Conservation (phyloP, 2,329 filamentous ascomycete species). For the Colletotrichum melonis region DNA sequence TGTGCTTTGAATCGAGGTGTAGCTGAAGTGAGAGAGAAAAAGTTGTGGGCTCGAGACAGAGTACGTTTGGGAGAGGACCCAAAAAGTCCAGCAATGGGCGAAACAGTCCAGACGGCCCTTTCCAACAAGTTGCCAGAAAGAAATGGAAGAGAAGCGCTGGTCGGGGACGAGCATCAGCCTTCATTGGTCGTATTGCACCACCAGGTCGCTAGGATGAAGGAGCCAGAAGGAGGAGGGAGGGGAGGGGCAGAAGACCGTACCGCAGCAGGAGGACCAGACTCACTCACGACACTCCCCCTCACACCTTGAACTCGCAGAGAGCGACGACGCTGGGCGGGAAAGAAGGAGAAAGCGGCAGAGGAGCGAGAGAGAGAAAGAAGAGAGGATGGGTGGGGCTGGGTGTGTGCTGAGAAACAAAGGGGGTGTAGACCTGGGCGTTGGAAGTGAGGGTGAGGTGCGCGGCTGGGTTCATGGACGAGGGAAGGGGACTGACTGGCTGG, state of each 20-base stretch:
- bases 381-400: constrained; percentile 23
- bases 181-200: constrained; percentile 27
- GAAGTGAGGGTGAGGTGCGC: neutral
- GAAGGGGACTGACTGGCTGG: neutral
- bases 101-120: constrained; percentile 32
- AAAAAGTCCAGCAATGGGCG: constrained; percentile 31
- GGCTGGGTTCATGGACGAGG: neutral
- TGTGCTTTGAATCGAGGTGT: constrained; percentile 16
- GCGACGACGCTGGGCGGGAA: neutral
- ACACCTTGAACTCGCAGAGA: constrained; percentile 5
- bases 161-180: constrained; percentile 29
- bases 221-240: constrained; percentile 27
- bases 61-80: constrained; percentile 20
- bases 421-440: constrained; percentile 4
- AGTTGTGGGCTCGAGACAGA: constrained; percentile 33
- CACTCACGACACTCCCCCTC: constrained; percentile 9
- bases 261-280: neutral
- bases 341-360: constrained; percentile 11
- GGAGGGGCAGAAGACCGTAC: constrained; percentile 17
- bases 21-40: constrained; percentile 26
- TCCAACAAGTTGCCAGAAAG: constrained; percentile 19
- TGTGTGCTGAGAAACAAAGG: constrained; percentile 8
- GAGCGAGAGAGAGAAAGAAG: constrained; percentile 22
- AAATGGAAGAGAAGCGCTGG: constrained; percentile 25
- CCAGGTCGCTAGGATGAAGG: constrained; percentile 29